phyloP scores from a whole-genome alignment of 2,329 filamentous ascomycete genomes.

The Bipolaris bicolor region DNA sequence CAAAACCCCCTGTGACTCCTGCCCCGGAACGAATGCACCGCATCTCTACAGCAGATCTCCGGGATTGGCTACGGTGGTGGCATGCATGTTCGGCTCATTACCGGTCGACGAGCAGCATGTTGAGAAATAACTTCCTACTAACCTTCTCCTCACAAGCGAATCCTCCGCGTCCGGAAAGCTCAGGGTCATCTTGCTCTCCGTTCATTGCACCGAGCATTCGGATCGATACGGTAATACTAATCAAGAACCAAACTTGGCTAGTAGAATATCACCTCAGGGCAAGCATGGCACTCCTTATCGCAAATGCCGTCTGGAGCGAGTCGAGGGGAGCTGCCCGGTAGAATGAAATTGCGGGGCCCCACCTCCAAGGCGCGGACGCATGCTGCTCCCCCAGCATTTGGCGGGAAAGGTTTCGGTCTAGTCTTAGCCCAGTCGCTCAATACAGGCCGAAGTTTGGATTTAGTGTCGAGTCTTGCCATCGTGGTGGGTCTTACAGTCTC shows the following conservation, averaged over 20 bases:
- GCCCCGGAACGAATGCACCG: background rate
- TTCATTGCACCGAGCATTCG: background rate
- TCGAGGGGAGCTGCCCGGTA: conserved; percentile 7
- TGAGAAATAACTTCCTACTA: background rate
- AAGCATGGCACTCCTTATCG: background rate
- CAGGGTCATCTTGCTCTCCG: background rate
- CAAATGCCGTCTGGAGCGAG: background rate
- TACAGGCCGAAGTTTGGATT: conserved; percentile 15
- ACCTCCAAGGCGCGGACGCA: conserved; percentile 23
- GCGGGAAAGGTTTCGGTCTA: conserved; percentile 19
- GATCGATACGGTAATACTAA: background rate
- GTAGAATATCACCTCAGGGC: conserved; percentile 1
- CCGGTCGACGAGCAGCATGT: background rate
- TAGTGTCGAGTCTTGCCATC: conserved; percentile 22
- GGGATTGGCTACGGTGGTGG: background rate
- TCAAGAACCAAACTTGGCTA: conserved; percentile 1
- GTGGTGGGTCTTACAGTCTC: conserved; percentile 1
- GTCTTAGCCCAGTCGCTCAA: conserved; percentile 15
- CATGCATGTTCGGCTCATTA: background rate
- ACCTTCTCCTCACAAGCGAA: background rate
- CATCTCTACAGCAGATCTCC: background rate
- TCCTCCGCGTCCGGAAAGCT: conserved; percentile 2
- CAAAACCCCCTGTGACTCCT: conserved; percentile 15
- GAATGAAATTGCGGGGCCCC: conserved; percentile 39
- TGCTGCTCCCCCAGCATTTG: conserved; percentile 24